Percentiles rank a stretch among this genome's conserved stretches.
Conservation (phyloP, 352 stramenopile species). For the Globisporangium carolinianum region DNA sequence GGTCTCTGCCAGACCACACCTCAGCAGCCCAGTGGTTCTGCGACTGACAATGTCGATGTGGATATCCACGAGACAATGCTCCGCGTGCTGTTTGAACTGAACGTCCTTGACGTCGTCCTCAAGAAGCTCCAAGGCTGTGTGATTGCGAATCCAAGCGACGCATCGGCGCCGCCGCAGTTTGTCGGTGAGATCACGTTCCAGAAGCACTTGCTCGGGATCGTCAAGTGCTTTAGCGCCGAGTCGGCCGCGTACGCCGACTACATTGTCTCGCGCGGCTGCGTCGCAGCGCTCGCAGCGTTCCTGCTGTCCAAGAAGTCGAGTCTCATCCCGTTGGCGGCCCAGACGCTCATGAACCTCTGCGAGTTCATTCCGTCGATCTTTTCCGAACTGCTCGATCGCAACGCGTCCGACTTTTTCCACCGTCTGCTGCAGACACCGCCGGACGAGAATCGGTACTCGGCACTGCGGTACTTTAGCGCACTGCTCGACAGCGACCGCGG, state of each 20-base stretch:
- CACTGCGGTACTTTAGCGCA: slow-evolving; percentile 59
- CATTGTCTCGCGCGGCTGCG: slow-evolving; percentile 48
- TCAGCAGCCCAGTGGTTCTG: slow-evolving; percentile 6
- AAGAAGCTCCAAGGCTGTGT: slow-evolving; percentile 70
- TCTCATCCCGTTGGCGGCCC: slow-evolving; percentile 53
- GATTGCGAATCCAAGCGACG: too few species aligned
- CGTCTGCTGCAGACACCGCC: slow-evolving; percentile 65
- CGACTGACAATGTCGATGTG: slow-evolving; percentile 11
- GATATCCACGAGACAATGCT: slow-evolving; percentile 34
- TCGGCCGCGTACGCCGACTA: slow-evolving; percentile 49
- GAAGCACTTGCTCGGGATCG: slow-evolving; percentile 66
- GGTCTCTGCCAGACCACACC: slow-evolving; percentile 50
- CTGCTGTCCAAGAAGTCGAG: slow-evolving; percentile 62
- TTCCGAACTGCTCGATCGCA: slow-evolving; percentile 48
- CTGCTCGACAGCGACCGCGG: slow-evolving; percentile 48
- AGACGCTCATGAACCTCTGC: slow-evolving; percentile 76
- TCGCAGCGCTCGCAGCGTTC: slow-evolving; percentile 50
- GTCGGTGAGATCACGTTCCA: slow-evolving; percentile 76
- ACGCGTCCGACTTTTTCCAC: slow-evolving; percentile 73
- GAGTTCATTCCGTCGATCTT: slow-evolving; percentile 67
- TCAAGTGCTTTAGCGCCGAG: slow-evolving; percentile 64
- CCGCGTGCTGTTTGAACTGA: slow-evolving; percentile 48
- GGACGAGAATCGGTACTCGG: slow-evolving; percentile 67
- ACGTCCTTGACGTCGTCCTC: slow-evolving; percentile 55
- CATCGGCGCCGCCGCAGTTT: slow-evolving; percentile 51